phyloP scores from a whole-genome alignment of 768 basidiomycete genomes.

The Collybia sordida region DNA sequence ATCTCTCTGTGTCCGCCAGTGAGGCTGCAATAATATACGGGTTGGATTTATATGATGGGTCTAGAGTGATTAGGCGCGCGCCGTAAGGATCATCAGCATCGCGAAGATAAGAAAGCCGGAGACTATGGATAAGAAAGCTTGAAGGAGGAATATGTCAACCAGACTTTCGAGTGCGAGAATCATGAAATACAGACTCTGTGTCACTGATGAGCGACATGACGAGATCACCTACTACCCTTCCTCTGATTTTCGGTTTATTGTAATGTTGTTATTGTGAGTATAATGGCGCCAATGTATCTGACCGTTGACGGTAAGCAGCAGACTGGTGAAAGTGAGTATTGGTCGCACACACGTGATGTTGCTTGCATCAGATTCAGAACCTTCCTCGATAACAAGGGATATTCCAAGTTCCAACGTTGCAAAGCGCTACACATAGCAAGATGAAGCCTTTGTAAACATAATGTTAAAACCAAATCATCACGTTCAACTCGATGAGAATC shows the following conservation, averaged over 20 bases:
- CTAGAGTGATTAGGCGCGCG: slow-evolving; percentile 75
- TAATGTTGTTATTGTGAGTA: neutral
- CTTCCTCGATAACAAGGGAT: too few species aligned
- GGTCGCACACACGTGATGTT: too few species aligned
- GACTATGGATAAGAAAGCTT: slow-evolving; percentile 76
- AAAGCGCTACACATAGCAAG: slow-evolving; percentile 17
- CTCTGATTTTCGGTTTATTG: neutral
- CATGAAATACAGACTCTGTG: slow-evolving; percentile 45
- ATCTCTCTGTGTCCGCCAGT: slow-evolving; percentile 74
- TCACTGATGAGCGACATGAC: slow-evolving; percentile 65
- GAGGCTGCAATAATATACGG: slow-evolving; percentile 81
- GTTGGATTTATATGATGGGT: slow-evolving; percentile 75
- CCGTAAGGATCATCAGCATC: slow-evolving; percentile 87
- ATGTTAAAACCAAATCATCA: slow-evolving; percentile 52
- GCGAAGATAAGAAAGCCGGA: slow-evolving; percentile 86
- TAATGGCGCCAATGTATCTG: too few species aligned
- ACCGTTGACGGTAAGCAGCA: too few species aligned
- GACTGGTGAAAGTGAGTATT: too few species aligned
- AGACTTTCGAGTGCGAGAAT: neutral
- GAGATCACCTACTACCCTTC: neutral
- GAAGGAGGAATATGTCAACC: slow-evolving; percentile 1
- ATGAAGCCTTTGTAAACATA: slow-evolving; percentile 40
- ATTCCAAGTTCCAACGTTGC: slow-evolving; percentile 43
- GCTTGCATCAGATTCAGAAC: too few species aligned
- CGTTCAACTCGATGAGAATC: slow-evolving; percentile 28